Base-by-base conservation (phyloP, 495 filamentous ascomycete species). In the Diplogelasinospora grovesii region DNA sequence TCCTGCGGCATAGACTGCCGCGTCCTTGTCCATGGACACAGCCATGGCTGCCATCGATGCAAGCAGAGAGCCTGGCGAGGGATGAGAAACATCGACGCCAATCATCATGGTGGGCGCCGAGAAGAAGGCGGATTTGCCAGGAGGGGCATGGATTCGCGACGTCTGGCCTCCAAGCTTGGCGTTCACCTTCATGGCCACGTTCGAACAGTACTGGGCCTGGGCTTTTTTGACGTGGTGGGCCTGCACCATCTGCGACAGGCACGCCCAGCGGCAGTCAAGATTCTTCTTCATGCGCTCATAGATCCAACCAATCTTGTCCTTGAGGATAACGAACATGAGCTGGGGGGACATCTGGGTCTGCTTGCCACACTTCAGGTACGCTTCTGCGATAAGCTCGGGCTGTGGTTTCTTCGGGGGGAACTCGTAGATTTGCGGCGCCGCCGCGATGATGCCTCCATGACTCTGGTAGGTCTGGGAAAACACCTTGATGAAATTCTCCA, bases 171-270 rank as follows among this genome's bases (percentile, higher is more conserved):
- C 92, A n/a, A 95, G 77, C 65, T 96, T 98, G 11, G 85, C 82
- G 52, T 97, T 96, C 41, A 98, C 73, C 61, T 98, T 98, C 85
- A 96, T 88, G 34, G 75, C 68, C 19, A 95, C 83, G 52, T 96
- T 96, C 2, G 84, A 89, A 44, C 78, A 73, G 61, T 95, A 95
- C 59, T 97, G 89, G 1, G 66, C 65, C 11, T 79, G 66, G 16
- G 63, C 66, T 48, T 77, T 81, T 4, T 53, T 44, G 9, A 86
- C 83, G 40, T 89, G 79, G 0, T 46, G 51, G 9, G 64, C 59
- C 48, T 83, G 81, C 5, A 95, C 4, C 53, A 73, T 60, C 57
- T 97, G 90, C 5, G 86, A 83, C 8, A 82, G 69, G 39, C 87
- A 65, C 13, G 82, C 87, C 43, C 69, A 85, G n/a, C 83, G 79